phyloP scores from a whole-genome alignment of 1,139 yeast species.

The Wickerhamomyces sp. region DNA sequence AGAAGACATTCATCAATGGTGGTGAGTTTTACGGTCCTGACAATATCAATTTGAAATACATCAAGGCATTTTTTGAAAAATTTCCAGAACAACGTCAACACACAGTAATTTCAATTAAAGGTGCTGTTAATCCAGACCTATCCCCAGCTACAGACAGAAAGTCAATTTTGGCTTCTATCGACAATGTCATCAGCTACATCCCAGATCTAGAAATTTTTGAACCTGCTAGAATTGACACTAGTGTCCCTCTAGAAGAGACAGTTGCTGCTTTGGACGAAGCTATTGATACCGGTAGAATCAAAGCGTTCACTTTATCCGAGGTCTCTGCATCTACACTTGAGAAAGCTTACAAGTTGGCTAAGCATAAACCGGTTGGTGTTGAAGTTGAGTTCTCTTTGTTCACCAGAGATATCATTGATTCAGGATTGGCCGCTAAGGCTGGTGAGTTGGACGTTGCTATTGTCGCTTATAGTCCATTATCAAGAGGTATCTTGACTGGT shows the following conservation, averaged over 20 bases:
- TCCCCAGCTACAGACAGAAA: slow-evolving; percentile 47
- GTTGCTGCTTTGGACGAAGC: slow-evolving; percentile 45
- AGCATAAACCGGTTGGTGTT: slow-evolving; percentile 48
- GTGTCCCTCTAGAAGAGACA: slow-evolving; percentile 43
- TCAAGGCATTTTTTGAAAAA: slow-evolving; percentile 51
- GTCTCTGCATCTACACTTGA: slow-evolving; percentile 54
- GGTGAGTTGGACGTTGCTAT: slow-evolving; percentile 59
- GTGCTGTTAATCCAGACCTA: slow-evolving; percentile 39
- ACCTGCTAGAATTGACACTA: slow-evolving; percentile 60
- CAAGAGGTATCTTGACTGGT: slow-evolving; percentile 77
- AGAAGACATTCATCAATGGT: slow-evolving; percentile 57
- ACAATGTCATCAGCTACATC: slow-evolving; percentile 41
- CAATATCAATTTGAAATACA: slow-evolving; percentile 44
- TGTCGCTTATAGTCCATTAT: slow-evolving; percentile 76
- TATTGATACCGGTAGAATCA: slow-evolving; percentile 51
- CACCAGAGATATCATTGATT: slow-evolving; percentile 49
- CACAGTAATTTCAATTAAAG: slow-evolving; percentile 63
- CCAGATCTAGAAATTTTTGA: slow-evolving; percentile 53
- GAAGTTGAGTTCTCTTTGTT: slow-evolving; percentile 75
- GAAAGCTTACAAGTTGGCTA: slow-evolving; percentile 44
- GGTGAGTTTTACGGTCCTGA: slow-evolving; percentile 76
- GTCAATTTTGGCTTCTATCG: slow-evolving; percentile 44
- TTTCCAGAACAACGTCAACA: slow-evolving; percentile 49
- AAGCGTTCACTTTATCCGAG: slow-evolving; percentile 69
- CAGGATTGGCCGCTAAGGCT: slow-evolving; percentile 55